Conservation (phyloP, 2,329 filamentous ascomycete genomes). For the Pyrenophora graminea region DNA sequence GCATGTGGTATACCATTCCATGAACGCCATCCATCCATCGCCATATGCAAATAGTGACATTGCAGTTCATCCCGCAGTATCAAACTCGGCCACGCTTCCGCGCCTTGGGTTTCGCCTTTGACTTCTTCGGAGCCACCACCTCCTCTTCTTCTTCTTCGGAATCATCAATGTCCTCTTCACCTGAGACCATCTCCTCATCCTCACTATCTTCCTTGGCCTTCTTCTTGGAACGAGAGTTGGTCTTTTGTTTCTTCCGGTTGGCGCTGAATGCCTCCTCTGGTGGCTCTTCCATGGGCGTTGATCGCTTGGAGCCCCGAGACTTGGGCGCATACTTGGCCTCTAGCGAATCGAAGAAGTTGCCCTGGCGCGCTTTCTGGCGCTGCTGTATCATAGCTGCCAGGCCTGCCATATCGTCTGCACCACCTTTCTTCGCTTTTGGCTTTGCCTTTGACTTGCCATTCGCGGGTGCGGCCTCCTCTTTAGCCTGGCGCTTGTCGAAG, state of each 20-base stretch:
- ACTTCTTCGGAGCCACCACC: conserved; percentile 24
- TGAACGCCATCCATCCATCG: conserved; percentile 7
- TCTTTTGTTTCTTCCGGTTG: conserved; percentile 38
- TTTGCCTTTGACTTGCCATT: conserved; percentile 36
- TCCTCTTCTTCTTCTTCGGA: conserved; percentile 33
- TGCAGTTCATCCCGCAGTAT: conserved; percentile 2
- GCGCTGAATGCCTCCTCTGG: conserved; percentile 65
- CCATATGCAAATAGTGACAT: not conserved
- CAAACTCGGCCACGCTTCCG: conserved; percentile 22
- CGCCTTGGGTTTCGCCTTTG: conserved; percentile 21
- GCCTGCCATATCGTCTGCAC: conserved; percentile 40
- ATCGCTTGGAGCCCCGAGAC: conserved; percentile 52
- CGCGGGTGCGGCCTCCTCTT: conserved; percentile 60
- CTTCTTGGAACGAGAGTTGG: conserved; percentile 14
- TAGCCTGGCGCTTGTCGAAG: conserved; percentile 54
- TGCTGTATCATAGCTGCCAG: conserved; percentile 46
- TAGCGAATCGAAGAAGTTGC: conserved; percentile 42
- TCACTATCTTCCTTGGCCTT: conserved; percentile 26
- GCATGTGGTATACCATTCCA: conserved; percentile 7
- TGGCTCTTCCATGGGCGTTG: conserved; percentile 55
- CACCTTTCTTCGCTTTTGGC: conserved; percentile 53
- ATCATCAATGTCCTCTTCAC: conserved; percentile 32
- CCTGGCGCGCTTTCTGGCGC: conserved; percentile 40
- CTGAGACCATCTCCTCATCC: conserved; percentile 27
- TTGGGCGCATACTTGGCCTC: conserved; percentile 45